A percentile compares a stretch with the other conserved stretches of the same genome.
phyloP scores from a whole-genome alignment of 345 rosid genomes.

The Aegle marmelos region DNA sequence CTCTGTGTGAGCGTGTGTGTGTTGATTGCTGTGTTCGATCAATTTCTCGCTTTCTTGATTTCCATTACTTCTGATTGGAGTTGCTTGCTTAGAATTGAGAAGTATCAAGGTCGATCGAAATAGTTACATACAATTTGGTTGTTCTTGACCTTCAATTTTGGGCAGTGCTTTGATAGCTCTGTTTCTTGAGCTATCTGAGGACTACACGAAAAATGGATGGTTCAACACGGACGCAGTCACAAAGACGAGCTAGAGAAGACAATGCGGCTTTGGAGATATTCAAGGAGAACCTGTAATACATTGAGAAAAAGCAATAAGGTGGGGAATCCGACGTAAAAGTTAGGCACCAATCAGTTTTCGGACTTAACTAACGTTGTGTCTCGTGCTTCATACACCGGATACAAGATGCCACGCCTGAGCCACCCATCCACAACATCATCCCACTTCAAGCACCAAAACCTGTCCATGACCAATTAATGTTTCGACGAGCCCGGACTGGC shows the following conservation, averaged over 20 bases:
- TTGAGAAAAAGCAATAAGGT: constrained; percentile 28
- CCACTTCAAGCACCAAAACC: background rate
- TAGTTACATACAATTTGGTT: too few species aligned
- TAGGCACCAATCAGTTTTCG: constrained; percentile 49
- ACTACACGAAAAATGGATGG: constrained; percentile 33
- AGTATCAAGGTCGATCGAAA: too few species aligned
- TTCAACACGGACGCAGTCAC: constrained; percentile 21
- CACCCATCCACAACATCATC: background rate
- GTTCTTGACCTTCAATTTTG: too few species aligned
- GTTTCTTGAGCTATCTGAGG: too few species aligned
- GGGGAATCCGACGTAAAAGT: constrained; percentile 32
- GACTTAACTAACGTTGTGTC: constrained; percentile 49
- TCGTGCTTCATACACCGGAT: background rate
- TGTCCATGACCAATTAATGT: background rate
- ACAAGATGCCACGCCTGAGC: background rate
- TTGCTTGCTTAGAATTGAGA: too few species aligned
- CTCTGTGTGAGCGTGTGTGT: too few species aligned
- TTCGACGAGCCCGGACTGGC: constrained; percentile 35
- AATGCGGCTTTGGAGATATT: constrained; percentile 34
- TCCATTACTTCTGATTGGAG: too few species aligned
- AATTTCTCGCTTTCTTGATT: too few species aligned
- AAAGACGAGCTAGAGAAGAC: constrained; percentile 17
- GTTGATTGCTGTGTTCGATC: too few species aligned
- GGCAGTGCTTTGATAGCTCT: too few species aligned
- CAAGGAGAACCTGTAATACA: constrained; percentile 26